Evolutionary conservation across 805 yeast genomes (phyloP), one percentile per base, ranked within the genome.

Genomic region (Teunomyces barrocoloradensis): DNA sequence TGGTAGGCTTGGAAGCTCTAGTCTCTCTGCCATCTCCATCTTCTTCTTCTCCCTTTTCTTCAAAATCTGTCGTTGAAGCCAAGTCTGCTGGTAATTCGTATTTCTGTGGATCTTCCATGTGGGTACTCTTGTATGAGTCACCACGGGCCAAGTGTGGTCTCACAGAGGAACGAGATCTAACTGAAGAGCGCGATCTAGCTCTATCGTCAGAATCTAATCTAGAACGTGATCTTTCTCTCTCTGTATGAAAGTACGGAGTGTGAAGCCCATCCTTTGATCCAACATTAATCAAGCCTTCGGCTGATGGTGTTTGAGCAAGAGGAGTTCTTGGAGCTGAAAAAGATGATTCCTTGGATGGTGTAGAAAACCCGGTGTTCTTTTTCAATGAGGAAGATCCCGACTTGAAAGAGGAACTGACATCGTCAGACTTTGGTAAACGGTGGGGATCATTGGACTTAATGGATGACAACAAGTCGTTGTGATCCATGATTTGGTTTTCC

Each of bases 101-200:
- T 46, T 66, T 68, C 13, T 69, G 58, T 25, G 76, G 80, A 43
- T 74, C 74, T 41, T 74, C 77, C 12, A 65, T 64, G 42, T 74
- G 71, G 9, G 82, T 79, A 56, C 79, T 77, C 56, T 84, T 87
- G 60, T 85, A 85, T 1, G 90, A 82, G 53, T 85, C 91, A 32
- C 92, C 94, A 51, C 87, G 74, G 2, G 92, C 91, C 56, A 86
- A 71, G 64, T 85, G 88, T 1, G 90, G 89, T 47, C 60, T 53
- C 3, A 56, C 51, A 2, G 57, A 33, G 6, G 63, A 49, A 20
- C 54, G 36, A 10, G 71, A 61, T 33, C 68, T 53, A 2, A 64
- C 55, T 10, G 66, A 52, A 3, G 64, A 54, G 7, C 65, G 51
- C n/a, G 66, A 53, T 35, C 66, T 71, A 18, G 70, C 52, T 65